A percentile compares a stretch with the other conserved stretches of the same genome.
phyloP scores from a whole-genome alignment of 805 yeast genomes.

The Myxozyma neotropica region DNA sequence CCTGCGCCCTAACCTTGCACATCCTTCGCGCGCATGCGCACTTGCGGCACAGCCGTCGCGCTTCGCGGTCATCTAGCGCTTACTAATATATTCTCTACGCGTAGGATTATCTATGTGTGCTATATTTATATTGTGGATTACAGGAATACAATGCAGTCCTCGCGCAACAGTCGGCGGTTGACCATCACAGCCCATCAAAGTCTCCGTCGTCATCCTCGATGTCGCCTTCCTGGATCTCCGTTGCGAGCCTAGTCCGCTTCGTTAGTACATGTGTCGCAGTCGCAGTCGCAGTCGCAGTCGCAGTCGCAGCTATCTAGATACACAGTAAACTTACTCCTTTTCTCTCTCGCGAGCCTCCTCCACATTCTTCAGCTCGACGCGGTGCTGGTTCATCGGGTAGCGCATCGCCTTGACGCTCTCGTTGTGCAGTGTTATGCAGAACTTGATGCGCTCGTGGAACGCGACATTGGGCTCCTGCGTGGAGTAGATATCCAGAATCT shows the following conservation, averaged over 20 bases:
- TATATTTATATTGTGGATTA: background rate
- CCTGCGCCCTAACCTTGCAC: background rate
- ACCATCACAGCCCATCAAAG: constrained; percentile 32
- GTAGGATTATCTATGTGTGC: background rate
- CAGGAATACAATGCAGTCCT: no score
- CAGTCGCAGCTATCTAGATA: no score
- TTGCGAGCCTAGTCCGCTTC: constrained; percentile 40
- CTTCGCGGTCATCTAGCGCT: no score
- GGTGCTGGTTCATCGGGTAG: constrained; percentile 65
- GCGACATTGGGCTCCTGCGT: constrained; percentile 83
- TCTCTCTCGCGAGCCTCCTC: constrained; percentile 61
- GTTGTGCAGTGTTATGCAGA: constrained; percentile 86
- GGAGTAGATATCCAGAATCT: constrained; percentile 81
- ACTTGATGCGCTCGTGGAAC: constrained; percentile 90
- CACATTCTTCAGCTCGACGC: constrained; percentile 54
- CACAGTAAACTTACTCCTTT: constrained; percentile 42
- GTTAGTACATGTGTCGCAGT: no score
- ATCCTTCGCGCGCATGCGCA: background rate
- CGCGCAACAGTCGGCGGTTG: no score
- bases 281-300: no score
- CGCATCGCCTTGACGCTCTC: constrained; percentile 95
- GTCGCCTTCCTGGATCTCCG: constrained; percentile 50
- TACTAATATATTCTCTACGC: background rate
- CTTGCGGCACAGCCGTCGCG: background rate
- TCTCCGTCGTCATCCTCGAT: constrained; percentile 48